These are phyloP conservation scores for Nakazawaea populi DNA, from an alignment of 805 yeast genomes.

Conservation along the genomic window DNA sequence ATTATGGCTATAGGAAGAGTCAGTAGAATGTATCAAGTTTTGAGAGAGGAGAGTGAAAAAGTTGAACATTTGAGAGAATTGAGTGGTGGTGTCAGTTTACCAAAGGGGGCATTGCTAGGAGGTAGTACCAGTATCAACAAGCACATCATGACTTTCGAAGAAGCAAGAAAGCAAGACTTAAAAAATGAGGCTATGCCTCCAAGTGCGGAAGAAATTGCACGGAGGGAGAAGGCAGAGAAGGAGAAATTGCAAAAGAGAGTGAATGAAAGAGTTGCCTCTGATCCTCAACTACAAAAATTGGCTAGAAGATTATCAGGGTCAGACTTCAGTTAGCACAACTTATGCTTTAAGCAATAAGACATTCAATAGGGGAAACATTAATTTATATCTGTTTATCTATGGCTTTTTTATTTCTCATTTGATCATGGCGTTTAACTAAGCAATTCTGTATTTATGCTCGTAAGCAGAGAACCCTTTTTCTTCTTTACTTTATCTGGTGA, in stretches of 20 bases:
- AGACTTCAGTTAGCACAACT: slow-evolving; percentile 1
- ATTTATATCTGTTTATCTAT: no score
- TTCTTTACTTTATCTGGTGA: no score
- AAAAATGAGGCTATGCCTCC: slow-evolving; percentile 91
- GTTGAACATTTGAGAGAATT: slow-evolving; percentile 72
- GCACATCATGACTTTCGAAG: slow-evolving; percentile 69
- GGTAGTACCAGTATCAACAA: slow-evolving; percentile 76
- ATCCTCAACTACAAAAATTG: slow-evolving; percentile 17
- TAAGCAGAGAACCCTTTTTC: no score
- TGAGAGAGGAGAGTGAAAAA: slow-evolving; percentile 83
- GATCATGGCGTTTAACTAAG: not conserved
- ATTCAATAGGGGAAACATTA: no score
- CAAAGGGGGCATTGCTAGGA: slow-evolving; percentile 78
- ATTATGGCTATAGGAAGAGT: slow-evolving; percentile 95
- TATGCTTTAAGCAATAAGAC: not conserved
- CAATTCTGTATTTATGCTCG: no score
- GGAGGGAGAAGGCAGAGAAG: slow-evolving; percentile 39
- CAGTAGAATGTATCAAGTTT: slow-evolving; percentile 83
- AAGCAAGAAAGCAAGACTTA: slow-evolving; percentile 75
- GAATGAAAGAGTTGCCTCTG: slow-evolving; percentile 19
- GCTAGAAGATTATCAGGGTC: slow-evolving; percentile 16
- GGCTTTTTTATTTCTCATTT: not conserved
- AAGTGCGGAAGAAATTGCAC: slow-evolving; percentile 46
- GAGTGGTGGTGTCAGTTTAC: slow-evolving; percentile 65
- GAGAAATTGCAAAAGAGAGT: slow-evolving; percentile 31